Evolutionary conservation across 345 rosid genomes (phyloP), one percentile per base, ranked within the genome.

Genomic region (Trapa incisa): DNA sequence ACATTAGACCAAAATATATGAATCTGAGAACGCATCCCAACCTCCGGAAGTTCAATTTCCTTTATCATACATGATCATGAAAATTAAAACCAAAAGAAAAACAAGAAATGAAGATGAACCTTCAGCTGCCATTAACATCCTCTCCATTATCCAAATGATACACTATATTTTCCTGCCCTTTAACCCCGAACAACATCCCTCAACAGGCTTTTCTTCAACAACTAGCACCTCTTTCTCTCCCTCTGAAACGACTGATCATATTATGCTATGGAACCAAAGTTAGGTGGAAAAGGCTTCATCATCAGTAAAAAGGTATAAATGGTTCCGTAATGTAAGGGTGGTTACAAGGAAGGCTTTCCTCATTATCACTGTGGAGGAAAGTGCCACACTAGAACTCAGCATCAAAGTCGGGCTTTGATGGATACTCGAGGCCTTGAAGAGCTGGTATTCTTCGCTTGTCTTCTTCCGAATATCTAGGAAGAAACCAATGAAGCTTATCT

Each of bases 351-450:
- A 73, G 74, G 45, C 33, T 33, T 67, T 67, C 68, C 47, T 52
- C 47, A 42, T 42, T 15, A 43, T 33, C 37, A 33, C 52, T 65
- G 58, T 47, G 63, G 67, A 39, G 73, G 56, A 66, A 6, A 12
- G 61, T 29, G 47, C 61, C 54, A 22, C 76, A 67, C 80, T 76
- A 86, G 75, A 89, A 86, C 68, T 89, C 86, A 6, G 92, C 83
- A 77, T 80, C 92, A 42, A 80, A 86, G 47, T 93, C 91, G 0
- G 96, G 96, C 74, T 85, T 93, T 3, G 89, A 87, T 61, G 97
- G 97, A 70, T 87, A 94, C 69, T 88, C 96, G 16, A 94, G 89
- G 67, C 99, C 96, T 71, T 90, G 95, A 74, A 94, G 96, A 37
- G 86, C 86, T 3, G 95, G 96, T 80, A 94, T 94, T 69, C 89